These are phyloP conservation scores for Phyllosticta paracitricarpa DNA, from an alignment of 2,329 filamentous ascomycete species.

Conservation along the genomic window DNA sequence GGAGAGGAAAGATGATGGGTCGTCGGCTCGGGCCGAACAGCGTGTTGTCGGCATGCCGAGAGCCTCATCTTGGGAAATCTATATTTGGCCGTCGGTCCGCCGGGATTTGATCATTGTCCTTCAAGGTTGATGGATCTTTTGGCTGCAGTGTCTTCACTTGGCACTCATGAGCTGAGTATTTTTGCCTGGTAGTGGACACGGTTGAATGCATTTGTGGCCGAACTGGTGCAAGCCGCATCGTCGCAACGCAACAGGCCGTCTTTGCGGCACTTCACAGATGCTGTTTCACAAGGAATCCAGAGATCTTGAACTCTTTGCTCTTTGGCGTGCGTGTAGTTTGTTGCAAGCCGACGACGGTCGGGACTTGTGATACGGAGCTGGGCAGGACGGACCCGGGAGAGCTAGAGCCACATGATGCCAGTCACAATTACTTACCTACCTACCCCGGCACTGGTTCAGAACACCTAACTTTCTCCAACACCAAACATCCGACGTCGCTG, in stretches of 20 bases:
- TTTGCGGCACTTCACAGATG: too few species aligned
- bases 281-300: too few species aligned
- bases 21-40: background rate
- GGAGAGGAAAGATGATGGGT: constrained; percentile 6
- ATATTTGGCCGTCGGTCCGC: background rate
- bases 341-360: background rate
- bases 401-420: constrained; percentile 10
- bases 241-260: background rate
- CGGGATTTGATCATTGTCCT: background rate
- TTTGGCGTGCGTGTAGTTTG: background rate
- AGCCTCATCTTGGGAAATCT: background rate
- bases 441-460: background rate
- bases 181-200: too few species aligned
- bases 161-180: too few species aligned
- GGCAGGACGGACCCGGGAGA: background rate
- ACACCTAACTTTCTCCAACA: constrained; percentile 6
- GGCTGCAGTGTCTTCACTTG: too few species aligned
- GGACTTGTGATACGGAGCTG: background rate
- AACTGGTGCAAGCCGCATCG: background rate
- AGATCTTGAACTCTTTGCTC: too few species aligned
- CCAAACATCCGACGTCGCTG: background rate
- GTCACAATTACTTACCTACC: background rate
- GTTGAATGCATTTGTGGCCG: too few species aligned
- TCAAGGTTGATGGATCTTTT: background rate
- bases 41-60: background rate